Conservation (phyloP, 257 asterid species). For the Capsicum baccatum region DNA sequence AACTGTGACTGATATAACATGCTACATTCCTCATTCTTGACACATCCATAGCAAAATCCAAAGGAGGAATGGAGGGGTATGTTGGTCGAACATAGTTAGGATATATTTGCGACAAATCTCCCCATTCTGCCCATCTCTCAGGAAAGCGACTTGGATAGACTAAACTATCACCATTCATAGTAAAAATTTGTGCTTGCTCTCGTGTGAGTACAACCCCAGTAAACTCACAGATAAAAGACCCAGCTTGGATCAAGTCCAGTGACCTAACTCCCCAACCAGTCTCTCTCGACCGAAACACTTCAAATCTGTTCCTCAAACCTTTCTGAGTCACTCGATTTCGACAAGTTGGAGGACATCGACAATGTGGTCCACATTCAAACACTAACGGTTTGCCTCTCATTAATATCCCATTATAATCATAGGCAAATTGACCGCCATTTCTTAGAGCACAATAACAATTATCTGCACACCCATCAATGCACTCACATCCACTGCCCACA, state of each 20-base stretch:
- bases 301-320: slow-evolving; percentile 72
- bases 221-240: slow-evolving; percentile 88
- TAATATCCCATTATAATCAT: slow-evolving; percentile 65
- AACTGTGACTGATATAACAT: slow-evolving; percentile 85
- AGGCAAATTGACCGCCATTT: slow-evolving; percentile 81
- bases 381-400: slow-evolving; percentile 80
- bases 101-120: slow-evolving; percentile 63
- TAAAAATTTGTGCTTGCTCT: slow-evolving; percentile 70
- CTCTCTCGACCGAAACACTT: slow-evolving; percentile 86
- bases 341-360: slow-evolving; percentile 73
- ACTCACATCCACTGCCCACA: slow-evolving; percentile 64
- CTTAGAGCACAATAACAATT: slow-evolving; percentile 69
- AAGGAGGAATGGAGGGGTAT: slow-evolving; percentile 67
- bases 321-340: slow-evolving; percentile 81
- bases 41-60: slow-evolving; percentile 89
- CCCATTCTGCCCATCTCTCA: slow-evolving; percentile 89
- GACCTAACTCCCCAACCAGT: slow-evolving; percentile 98
- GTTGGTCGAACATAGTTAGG: slow-evolving; percentile 62
- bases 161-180: slow-evolving; percentile 88
- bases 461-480: slow-evolving; percentile 60
- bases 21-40: slow-evolving; percentile 88
- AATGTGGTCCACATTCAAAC: slow-evolving; percentile 84
- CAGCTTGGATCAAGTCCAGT: slow-evolving; percentile 82
- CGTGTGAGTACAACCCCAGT: slow-evolving; percentile 85
- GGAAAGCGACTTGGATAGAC: slow-evolving; percentile 78